Percentiles rank a stretch among this genome's conserved stretches.
Conservation (phyloP, 2,329 filamentous ascomycete genomes). For the Xylariaceae sp. region DNA sequence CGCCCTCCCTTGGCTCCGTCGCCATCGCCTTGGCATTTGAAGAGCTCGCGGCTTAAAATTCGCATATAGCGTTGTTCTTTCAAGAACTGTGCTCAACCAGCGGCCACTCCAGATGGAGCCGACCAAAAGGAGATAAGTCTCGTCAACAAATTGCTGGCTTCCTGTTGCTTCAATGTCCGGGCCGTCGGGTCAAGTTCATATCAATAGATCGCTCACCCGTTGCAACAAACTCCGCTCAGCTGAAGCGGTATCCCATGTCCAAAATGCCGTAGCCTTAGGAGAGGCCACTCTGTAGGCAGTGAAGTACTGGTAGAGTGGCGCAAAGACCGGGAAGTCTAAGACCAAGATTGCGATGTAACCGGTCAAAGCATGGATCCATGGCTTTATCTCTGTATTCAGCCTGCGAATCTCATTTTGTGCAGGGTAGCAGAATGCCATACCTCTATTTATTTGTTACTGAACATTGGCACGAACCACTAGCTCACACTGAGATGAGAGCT, state of each 20-base stretch:
- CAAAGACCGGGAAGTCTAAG: conserved; percentile 16
- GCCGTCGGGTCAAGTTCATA: conserved; percentile 20
- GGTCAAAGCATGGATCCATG: conserved; percentile 13
- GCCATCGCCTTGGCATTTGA: neutral
- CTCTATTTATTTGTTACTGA: too few relatives aligned
- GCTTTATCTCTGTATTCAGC: conserved; percentile 15
- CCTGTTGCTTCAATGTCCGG: conserved; percentile 15
- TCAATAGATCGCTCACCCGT: conserved; percentile 22
- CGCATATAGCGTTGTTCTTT: neutral
- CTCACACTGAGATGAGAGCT: too few relatives aligned
- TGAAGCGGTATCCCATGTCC: conserved; percentile 23
- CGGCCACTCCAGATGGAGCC: conserved; percentile 19
- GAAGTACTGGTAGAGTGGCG: conserved; percentile 16
- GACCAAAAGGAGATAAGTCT: conserved; percentile 22
- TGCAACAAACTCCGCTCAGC: conserved; percentile 16
- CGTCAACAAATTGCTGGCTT: conserved; percentile 17
- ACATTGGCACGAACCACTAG: too few relatives aligned
- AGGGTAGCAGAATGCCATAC: conserved; percentile 17
- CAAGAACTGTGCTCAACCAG: too few relatives aligned
- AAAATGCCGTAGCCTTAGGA: conserved; percentile 22
- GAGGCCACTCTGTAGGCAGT: conserved; percentile 19
- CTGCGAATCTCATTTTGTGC: conserved; percentile 19
- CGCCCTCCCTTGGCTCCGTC: conserved; percentile 12
- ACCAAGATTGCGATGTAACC: conserved; percentile 14
- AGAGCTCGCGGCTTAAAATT: neutral